phyloP scores from a whole-genome alignment of 306 rosid genomes.

The Sechiopsis laciniata region DNA sequence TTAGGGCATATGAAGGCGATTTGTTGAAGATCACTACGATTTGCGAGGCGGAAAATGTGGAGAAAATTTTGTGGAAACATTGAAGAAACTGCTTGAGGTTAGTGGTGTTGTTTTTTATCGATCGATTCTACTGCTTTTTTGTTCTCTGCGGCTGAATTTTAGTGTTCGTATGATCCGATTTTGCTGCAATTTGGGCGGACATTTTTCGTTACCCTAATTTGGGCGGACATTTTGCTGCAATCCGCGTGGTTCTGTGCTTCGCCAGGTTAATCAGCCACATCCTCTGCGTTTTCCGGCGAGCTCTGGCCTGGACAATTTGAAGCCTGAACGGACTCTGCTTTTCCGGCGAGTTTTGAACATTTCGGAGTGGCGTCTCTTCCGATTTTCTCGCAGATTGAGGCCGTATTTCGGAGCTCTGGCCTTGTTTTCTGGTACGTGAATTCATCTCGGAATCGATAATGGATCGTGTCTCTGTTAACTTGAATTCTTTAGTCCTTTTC shows the following conservation, averaged over 20 bases:
- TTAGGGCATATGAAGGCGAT: slow-evolving; percentile 13
- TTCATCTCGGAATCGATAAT: neutral
- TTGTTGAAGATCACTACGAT: neutral
- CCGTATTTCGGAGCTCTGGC: neutral
- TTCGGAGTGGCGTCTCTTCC: neutral
- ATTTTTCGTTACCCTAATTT: slow-evolving; percentile 2
- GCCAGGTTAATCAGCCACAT: neutral
- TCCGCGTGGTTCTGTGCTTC: neutral
- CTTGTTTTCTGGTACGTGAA: neutral
- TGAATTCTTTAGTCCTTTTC: slow-evolving; percentile 7
- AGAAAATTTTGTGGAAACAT: neutral
- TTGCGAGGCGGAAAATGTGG: slow-evolving; percentile 4
- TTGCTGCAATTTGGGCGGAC: neutral
- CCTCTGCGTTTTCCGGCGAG: no score
- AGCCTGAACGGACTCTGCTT: no score
- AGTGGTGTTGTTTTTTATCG: neutral
- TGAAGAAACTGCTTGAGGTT: neutral
- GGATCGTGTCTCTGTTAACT: neutral
- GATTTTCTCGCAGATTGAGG: neutral
- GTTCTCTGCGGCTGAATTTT: neutral
- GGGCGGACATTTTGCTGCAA: neutral
- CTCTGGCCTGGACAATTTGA: no score
- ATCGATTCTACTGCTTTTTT: neutral
- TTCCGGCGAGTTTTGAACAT: neutral
- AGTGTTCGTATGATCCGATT: neutral